Evolutionary conservation across 2,329 filamentous ascomycete species (phyloP), one percentile per base, ranked within the genome.

Genomic region (Scortechinia acanthostroma): DNA sequence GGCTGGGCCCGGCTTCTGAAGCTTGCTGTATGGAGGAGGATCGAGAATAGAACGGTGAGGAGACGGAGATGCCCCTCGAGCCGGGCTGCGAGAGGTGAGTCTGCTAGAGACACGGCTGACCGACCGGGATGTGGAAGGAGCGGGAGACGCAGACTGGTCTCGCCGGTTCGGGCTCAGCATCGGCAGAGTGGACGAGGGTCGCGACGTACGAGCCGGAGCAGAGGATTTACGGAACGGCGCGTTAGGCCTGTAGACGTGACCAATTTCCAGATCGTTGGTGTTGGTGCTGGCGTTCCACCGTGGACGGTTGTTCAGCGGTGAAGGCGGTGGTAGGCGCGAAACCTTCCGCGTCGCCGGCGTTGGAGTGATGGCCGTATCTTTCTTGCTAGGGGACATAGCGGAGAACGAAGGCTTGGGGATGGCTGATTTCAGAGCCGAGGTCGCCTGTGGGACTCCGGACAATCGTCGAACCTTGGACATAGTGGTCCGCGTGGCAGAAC

Each of bases 401-500:
- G 10, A 13, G 20, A 19, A 17, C 35, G 10, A 10, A 40, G 35
- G 35, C 35, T 10, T 40, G 17, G 35, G 35, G 17, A 40, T 40
- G 20, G 10, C 10, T 6, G 35, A 10, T 19, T 40, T 40, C 35
- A 6, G 6, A 19, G 13, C 35, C 10, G 35, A 15, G 10, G 25
- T 30, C 10, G 25, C n/a, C 17, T 40, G 35, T 10, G 35, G 35
- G 6, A 40, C 6, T 10, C 35, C 35, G 35, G 35, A 40, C 35
- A 40, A 15, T 10, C 35, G 35, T 40, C 35, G 10, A 19, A 40
- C 17, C 35, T 40, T 40, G 35, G 35, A 40, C 35, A 40, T 40
- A 6, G 35, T 40, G 14, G 35, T 40, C 10, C 35, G 22, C 10
- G 10, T 30, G 10, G 10, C 35, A 10, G n/a, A 10, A 17, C 35